Base-by-base conservation (phyloP, 192 early-diverging fungal species). In the Coemansia sp. region DNA sequence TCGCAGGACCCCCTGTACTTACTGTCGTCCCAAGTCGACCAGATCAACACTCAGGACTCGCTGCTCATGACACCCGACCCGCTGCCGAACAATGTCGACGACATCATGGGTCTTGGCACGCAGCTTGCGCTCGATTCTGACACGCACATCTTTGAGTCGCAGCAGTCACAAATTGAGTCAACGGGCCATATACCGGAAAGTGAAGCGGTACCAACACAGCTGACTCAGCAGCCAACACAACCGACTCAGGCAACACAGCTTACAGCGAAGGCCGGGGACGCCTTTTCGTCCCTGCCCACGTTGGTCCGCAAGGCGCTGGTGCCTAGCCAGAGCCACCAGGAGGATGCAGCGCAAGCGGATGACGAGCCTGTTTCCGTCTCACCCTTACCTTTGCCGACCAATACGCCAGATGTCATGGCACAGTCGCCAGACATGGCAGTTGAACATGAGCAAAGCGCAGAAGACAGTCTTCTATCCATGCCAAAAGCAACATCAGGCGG, bases 11-110 rank as follows among this genome's bases (percentile, higher is more conserved):
- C 65, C 17, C 38, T 64, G 27, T 57, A 68, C 36, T 33, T 75
- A 50, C 53, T 80, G 17, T 64, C 65, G 2, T 65, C 67, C 22
- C 65, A 66, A 36, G 28, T 58, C 8, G 64, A 56, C 17, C 17
- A 30, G 6, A 30, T 67, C 22, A 61, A 71, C 34, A 80, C 78
- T 9, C 78, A 80, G 56, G 78, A 80, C 50, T 80, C 78, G 36
- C 59, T 80, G 6, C 61, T 80, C 19, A 48, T 80, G 68, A 74
- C 78, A 20, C 78, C 78, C 20, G 65, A 53, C 8, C 34, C 44
- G 22, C 6, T 13, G 36, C 31, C 55, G 57, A 37, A 25, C 41
- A 37, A 28, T 27, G 22, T 6, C 4, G 23, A 28, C 33, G 4
- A 13, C 10, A 14, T 33, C 7, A 11, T 61, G 59, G 15, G 19